Evolutionary conservation across 2,329 filamentous ascomycete species (phyloP).

Genomic region (Zymoseptoria pseudotritici): DNA sequence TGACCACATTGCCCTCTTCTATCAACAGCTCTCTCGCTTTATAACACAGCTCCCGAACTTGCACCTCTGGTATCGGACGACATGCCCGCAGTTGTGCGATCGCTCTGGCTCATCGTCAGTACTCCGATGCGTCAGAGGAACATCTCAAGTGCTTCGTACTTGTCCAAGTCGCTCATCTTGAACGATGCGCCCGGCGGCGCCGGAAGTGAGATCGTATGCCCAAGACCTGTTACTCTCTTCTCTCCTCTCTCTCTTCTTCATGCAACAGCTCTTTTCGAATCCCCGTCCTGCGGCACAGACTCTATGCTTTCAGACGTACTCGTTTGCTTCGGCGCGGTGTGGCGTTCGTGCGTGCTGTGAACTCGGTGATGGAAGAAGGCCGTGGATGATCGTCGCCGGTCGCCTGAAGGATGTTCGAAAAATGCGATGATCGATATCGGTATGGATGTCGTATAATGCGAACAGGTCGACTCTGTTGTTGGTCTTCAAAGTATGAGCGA

Average conservation of each 20-base stretch:
- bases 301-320: not conserved
- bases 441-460: not conserved
- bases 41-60: slow-evolving; percentile 95
- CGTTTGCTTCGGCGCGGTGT: not conserved
- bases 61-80: slow-evolving; percentile 86
- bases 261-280: not conserved
- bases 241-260: not conserved
- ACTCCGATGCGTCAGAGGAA: slow-evolving; percentile 1
- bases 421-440: not conserved
- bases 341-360: not conserved
- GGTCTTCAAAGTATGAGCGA: not conserved
- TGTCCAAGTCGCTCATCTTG: slow-evolving; percentile 86
- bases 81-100: slow-evolving; percentile 94
- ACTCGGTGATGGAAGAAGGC: not conserved
- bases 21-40: slow-evolving; percentile 93
- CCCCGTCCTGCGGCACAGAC: not conserved
- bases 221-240: not conserved
- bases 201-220: not conserved
- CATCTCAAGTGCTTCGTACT: slow-evolving; percentile 46
- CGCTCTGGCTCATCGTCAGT: slow-evolving; percentile 51
- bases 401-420: not conserved
- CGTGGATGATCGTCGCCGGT: not conserved
- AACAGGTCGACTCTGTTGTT: not conserved
- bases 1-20: slow-evolving; percentile 95
- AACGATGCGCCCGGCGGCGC: slow-evolving; percentile 16